Percentiles rank a stretch among this genome's conserved stretches.
Conservation (phyloP, 2,329 filamentous ascomycete species). For the Cytospora mali region DNA sequence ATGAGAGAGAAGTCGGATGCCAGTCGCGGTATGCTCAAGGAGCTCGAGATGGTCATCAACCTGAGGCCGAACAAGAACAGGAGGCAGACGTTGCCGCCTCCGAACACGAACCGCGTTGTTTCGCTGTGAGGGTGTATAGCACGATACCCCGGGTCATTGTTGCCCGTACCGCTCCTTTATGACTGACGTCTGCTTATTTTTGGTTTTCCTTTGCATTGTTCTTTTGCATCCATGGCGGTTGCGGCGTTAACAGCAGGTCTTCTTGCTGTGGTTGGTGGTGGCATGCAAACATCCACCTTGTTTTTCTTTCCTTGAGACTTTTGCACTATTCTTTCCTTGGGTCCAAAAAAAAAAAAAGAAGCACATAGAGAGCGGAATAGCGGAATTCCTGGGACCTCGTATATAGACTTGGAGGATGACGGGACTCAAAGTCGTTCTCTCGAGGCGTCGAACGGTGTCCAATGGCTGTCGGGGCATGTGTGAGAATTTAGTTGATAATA, state of each 20-base stretch:
- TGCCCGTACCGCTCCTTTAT: slow-evolving; percentile 24
- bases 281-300: slow-evolving; percentile 3
- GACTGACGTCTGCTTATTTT: slow-evolving; percentile 21
- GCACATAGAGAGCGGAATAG: slow-evolving; percentile 14
- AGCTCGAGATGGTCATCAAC: slow-evolving; percentile 87
- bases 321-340: slow-evolving; percentile 2
- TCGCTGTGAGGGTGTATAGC: slow-evolving; percentile 41
- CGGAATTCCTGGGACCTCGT: slow-evolving; percentile 23
- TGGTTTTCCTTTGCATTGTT: slow-evolving; percentile 14
- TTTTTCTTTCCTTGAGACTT: slow-evolving; percentile 3
- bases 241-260: slow-evolving; percentile 16
- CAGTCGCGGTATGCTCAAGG: slow-evolving; percentile 85
- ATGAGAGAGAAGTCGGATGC: slow-evolving; percentile 76
- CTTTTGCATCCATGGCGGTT: slow-evolving; percentile 17
- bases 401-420: slow-evolving; percentile 17
- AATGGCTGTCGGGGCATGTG: background rate
- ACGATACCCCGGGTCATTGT: background rate
- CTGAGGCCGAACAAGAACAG: slow-evolving; percentile 45
- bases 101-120: slow-evolving; percentile 41
- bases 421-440: slow-evolving; percentile 8
- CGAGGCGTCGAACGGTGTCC: slow-evolving; percentile 5
- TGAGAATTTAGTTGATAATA: slow-evolving; percentile 22
- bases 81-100: slow-evolving; percentile 41
- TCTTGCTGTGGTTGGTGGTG: slow-evolving; percentile 5
- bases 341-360: slow-evolving; percentile 15